Percentiles rank a stretch among this genome's conserved stretches.
These are phyloP conservation scores for Talaromyces liani DNA, from an alignment of 495 filamentous ascomycete species.

Conservation along the genomic window DNA sequence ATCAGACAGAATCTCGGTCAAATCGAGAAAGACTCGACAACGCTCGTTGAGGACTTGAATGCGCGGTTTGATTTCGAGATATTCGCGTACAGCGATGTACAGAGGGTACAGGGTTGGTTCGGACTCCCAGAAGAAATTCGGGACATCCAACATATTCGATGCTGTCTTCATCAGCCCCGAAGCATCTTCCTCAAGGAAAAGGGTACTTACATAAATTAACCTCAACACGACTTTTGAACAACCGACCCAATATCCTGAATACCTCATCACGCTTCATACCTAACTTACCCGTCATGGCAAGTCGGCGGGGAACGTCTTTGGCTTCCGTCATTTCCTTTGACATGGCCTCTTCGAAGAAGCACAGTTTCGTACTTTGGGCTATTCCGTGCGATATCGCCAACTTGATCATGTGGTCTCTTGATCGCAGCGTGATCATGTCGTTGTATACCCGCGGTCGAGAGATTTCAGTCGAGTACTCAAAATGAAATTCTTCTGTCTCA, in stretches of 20 bases:
- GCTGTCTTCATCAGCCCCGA: constrained; percentile 41
- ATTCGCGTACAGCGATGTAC: constrained; percentile 91
- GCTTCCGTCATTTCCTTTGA: constrained; percentile 86
- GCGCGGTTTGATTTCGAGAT: constrained; percentile 92
- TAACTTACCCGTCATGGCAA: constrained; percentile 82
- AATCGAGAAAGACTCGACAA: constrained; percentile 91
- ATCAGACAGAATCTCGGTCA: constrained; percentile 91
- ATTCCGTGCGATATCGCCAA: constrained; percentile 95
- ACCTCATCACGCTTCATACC: constrained; percentile 92
- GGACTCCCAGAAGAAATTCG: constrained; percentile 98
- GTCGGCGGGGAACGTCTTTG: constrained; percentile 78
- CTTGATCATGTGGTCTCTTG: constrained; percentile 98
- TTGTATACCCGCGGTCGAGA: constrained; percentile 89
- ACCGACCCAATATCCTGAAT: constrained; percentile 76
- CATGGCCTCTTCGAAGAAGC: constrained; percentile 97
- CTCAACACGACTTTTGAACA: constrained; percentile 92
- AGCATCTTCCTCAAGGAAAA: neutral
- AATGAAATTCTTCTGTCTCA: constrained; percentile 98
- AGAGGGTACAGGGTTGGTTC: constrained; percentile 93
- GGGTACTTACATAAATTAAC: constrained; percentile 84
- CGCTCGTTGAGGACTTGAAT: constrained; percentile 95
- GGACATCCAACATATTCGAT: constrained; percentile 93
- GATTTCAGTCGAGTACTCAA: constrained; percentile 84
- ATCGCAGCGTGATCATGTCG: constrained; percentile 96
- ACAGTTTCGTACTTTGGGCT: constrained; percentile 93